These are phyloP conservation scores for Caryopteris hybrid DNA, from an alignment of 305 asterid species.

Conservation along the genomic window DNA sequence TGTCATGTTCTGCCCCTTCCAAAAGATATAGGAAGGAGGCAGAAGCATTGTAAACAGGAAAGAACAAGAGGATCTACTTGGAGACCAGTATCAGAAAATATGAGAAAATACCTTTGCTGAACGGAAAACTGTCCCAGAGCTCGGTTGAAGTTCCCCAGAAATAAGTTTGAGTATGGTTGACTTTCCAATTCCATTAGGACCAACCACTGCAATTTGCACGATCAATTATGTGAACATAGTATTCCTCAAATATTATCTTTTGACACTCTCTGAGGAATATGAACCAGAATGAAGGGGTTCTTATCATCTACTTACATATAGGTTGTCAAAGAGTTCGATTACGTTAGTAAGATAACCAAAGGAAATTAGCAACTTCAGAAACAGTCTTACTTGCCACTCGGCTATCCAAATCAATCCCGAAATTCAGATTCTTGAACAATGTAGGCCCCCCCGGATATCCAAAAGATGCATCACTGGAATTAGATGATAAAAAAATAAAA, in stretches of 20 bases:
- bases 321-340: constrained; percentile 1
- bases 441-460: constrained; percentile 95
- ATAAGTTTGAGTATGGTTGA: constrained; percentile 91
- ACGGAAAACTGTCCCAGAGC: constrained; percentile 95
- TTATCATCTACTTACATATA: constrained; percentile 3
- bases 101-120: constrained; percentile 78
- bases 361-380: constrained; percentile 18
- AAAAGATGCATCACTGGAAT: constrained; percentile 97
- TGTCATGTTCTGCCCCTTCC: too few species aligned
- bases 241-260: not conserved
- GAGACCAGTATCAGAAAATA: not conserved
- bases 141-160: constrained; percentile 97
- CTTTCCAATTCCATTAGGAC: constrained; percentile 98
- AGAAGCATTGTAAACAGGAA: constrained; percentile 7
- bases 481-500: constrained; percentile 18
- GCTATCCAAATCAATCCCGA: constrained; percentile 97
- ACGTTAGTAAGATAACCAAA: not conserved
- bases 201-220: constrained; percentile 72
- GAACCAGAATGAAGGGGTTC: not conserved
- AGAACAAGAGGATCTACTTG: not conserved
- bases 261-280: constrained; percentile 1
- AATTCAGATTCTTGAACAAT: constrained; percentile 83
- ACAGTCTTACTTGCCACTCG: constrained; percentile 83
- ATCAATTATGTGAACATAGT: not conserved
- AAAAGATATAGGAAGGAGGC: not conserved